Evolutionary conservation across 768 basidiomycete species (phyloP).

Genomic region (Naganishia kalamii): DNA sequence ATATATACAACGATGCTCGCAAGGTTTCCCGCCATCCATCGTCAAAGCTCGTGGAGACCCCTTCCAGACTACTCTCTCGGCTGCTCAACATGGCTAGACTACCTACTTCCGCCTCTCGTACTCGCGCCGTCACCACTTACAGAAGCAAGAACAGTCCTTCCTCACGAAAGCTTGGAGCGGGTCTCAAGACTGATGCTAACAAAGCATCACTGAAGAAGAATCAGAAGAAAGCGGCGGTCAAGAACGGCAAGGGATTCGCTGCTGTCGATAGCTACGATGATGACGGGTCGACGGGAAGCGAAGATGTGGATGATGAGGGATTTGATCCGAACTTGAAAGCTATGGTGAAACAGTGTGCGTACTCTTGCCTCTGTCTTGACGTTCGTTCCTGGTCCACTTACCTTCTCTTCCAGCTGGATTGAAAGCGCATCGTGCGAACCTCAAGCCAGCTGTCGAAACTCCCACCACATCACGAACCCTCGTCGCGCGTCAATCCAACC

Average conservation of each 20-base stretch:
- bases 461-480: slow-evolving; percentile 8
- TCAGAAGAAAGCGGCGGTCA: neutral
- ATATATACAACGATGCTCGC: neutral
- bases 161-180: neutral
- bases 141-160: neutral
- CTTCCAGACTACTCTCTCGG: neutral
- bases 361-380: no score
- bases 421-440: neutral
- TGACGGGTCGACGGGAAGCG: neutral
- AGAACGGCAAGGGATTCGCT: neutral
- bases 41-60: neutral
- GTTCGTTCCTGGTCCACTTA: no score
- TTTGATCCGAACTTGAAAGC: neutral
- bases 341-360: neutral
- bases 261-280: neutral
- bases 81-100: neutral
- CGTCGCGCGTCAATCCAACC: neutral
- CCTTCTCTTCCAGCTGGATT: neutral
- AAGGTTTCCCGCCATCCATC: neutral
- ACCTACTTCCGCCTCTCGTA: neutral
- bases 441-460: neutral
- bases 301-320: neutral
- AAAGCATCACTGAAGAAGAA: neutral
- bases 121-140: neutral
- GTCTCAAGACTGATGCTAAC: neutral